Evolutionary conservation across 345 rosid species (phyloP).

Genomic region (Citrus inodora): DNA sequence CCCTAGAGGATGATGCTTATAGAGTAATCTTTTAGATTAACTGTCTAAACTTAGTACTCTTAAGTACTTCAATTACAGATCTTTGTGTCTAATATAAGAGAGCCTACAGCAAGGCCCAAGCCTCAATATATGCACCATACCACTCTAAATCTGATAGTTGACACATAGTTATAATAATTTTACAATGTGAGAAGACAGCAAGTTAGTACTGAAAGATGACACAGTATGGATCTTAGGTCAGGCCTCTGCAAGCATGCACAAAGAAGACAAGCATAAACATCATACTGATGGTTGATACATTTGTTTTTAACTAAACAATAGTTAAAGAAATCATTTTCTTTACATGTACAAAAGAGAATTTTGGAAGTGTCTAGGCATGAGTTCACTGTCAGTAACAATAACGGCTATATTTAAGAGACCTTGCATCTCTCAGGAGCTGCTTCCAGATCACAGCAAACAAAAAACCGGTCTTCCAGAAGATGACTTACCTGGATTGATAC

Average conservation of each 20-base stretch:
- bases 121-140: not conserved
- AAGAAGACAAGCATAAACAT: not conserved
- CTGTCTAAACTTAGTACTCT: not conserved
- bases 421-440: not conserved
- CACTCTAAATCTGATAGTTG: not conserved
- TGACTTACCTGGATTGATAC: conserved; percentile 75
- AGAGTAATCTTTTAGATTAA: not conserved
- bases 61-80: not conserved
- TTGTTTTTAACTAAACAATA: no score
- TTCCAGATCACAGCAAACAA: not conserved
- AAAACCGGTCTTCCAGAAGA: not conserved
- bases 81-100: not conserved
- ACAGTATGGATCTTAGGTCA: not conserved
- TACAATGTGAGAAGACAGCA: not conserved
- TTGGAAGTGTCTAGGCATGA: not conserved
- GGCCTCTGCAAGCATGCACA: not conserved
- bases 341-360: not conserved
- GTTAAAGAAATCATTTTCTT: not conserved
- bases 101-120: not conserved
- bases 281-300: no score
- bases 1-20: not conserved
- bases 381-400: not conserved
- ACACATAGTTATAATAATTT: not conserved
- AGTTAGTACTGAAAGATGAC: not conserved
- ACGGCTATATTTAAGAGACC: not conserved